Conservation (phyloP, 106 monocot species). For the Platanthera guangdongensis region DNA sequence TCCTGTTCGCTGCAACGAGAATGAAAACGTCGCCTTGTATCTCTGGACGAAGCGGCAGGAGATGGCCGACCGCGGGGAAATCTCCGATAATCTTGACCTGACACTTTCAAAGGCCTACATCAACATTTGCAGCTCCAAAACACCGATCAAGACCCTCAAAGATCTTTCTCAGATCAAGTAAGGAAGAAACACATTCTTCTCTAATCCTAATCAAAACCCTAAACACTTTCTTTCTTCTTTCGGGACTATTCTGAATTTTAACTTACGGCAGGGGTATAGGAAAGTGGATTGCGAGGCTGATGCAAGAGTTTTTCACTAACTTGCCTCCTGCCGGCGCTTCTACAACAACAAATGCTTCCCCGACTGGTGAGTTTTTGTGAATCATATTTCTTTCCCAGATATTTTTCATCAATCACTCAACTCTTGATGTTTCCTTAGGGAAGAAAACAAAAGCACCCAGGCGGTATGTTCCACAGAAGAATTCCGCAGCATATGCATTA, state of each 20-base stretch:
- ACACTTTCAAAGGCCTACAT: conserved; percentile 64
- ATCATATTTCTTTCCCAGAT: neutral
- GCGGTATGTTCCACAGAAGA: conserved; percentile 87
- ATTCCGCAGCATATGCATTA: conserved; percentile 85
- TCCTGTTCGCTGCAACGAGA: conserved; percentile 57
- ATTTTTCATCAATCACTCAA: neutral
- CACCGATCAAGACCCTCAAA: conserved; percentile 62
- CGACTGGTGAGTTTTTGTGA: conserved; percentile 15
- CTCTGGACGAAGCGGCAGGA: conserved; percentile 58
- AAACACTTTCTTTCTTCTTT: neutral
- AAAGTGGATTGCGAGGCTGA: conserved; percentile 70
- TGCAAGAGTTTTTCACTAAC: conserved; percentile 59
- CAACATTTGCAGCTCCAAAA: conserved; percentile 57
- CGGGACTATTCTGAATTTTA: neutral
- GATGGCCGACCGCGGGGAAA: conserved; percentile 31
- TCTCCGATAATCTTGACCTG: conserved; percentile 62
- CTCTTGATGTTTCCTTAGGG: conserved; percentile 26
- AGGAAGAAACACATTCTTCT: neutral
- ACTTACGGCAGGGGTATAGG: conserved; percentile 60
- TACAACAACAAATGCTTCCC: conserved; percentile 15
- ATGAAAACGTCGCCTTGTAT: conserved; percentile 52
- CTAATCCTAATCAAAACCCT: neutral
- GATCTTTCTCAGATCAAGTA: conserved; percentile 85
- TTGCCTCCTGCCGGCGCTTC: conserved; percentile 7
- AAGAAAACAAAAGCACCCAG: conserved; percentile 58